Evolutionary conservation across 768 basidiomycete genomes (phyloP).

Genomic region (Amanita exitialis): DNA sequence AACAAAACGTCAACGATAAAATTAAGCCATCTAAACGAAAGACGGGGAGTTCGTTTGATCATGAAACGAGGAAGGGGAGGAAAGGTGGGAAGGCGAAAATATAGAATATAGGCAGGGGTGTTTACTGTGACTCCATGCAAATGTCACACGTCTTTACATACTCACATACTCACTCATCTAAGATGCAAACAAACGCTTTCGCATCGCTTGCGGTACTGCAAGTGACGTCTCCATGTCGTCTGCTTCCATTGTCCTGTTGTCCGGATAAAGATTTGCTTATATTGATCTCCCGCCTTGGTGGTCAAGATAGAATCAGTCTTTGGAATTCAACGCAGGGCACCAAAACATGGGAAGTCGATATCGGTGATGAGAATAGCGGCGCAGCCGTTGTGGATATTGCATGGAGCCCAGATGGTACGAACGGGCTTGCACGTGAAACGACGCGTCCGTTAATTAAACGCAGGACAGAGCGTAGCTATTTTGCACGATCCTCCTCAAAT

Average conservation of each 20-base stretch:
- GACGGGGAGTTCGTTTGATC: slow-evolving; percentile 34
- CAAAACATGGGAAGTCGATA: slow-evolving; percentile 76
- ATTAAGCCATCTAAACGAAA: slow-evolving; percentile 19
- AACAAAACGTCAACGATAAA: slow-evolving; percentile 20
- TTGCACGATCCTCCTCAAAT: slow-evolving; percentile 60
- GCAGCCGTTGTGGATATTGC: slow-evolving; percentile 49
- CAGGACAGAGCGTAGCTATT: slow-evolving; percentile 65
- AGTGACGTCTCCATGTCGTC: slow-evolving; percentile 45
- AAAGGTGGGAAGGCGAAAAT: slow-evolving; percentile 1
- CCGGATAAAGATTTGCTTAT: slow-evolving; percentile 78
- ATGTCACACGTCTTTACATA: background rate
- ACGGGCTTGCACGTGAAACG: slow-evolving; percentile 3
- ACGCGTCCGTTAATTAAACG: slow-evolving; percentile 4
- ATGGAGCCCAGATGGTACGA: slow-evolving; percentile 78
- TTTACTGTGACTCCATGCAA: background rate
- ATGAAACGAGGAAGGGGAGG: slow-evolving; percentile 15
- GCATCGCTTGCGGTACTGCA: slow-evolving; percentile 45
- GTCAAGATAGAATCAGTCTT: slow-evolving; percentile 59
- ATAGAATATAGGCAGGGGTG: too few species aligned
- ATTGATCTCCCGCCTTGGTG: slow-evolving; percentile 55
- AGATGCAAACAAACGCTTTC: slow-evolving; percentile 40
- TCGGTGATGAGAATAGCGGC: slow-evolving; percentile 35
- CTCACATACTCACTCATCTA: background rate
- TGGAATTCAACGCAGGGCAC: slow-evolving; percentile 72
- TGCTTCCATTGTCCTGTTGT: slow-evolving; percentile 62